A percentile compares a stretch with the other conserved stretches of the same genome.
Conservation (phyloP, 768 basidiomycete species). For the Pleurotus tuber-regium region DNA sequence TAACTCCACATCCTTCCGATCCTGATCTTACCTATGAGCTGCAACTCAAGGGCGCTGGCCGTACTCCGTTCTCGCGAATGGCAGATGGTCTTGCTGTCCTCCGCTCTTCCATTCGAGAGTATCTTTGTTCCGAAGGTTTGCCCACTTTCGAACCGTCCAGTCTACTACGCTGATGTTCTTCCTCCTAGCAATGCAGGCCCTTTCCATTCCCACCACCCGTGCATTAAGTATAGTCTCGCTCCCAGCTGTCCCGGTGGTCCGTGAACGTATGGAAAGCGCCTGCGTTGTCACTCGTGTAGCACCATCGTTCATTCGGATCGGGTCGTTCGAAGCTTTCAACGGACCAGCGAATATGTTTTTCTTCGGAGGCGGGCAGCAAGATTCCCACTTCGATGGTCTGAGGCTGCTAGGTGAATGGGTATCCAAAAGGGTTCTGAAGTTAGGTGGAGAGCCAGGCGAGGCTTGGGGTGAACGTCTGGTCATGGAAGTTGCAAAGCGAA, state of each 20-base stretch:
- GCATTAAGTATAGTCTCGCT: conserved; percentile 78
- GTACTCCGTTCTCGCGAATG: conserved; percentile 89
- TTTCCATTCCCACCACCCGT: conserved; percentile 86
- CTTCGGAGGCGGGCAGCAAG: conserved; percentile 77
- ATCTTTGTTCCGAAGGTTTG: conserved; percentile 86
- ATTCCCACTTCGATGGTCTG: conserved; percentile 71
- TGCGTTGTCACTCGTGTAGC: conserved; percentile 80
- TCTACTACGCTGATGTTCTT: neutral
- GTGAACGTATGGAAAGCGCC: conserved; percentile 73
- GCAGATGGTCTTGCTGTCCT: conserved; percentile 95
- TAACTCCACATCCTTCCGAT: conserved; percentile 68
- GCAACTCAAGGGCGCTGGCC: conserved; percentile 92
- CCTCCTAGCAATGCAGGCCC: conserved; percentile 52
- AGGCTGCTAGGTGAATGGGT: conserved; percentile 78
- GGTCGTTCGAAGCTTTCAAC: conserved; percentile 84
- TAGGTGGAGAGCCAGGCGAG: conserved; percentile 42
- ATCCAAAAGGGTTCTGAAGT: conserved; percentile 52
- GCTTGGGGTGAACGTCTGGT: conserved; percentile 75
- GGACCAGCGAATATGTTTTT: conserved; percentile 63
- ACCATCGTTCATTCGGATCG: conserved; percentile 89
- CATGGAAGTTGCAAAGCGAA: conserved; percentile 76
- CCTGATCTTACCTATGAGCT: conserved; percentile 68
- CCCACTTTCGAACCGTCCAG: neutral
- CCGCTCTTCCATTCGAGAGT: conserved; percentile 94
- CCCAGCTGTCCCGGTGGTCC: conserved; percentile 66